Percentiles rank a stretch among this genome's conserved stretches.
Conservation (phyloP, 345 rosid genomes). For the Leavenworthia alabamica region DNA sequence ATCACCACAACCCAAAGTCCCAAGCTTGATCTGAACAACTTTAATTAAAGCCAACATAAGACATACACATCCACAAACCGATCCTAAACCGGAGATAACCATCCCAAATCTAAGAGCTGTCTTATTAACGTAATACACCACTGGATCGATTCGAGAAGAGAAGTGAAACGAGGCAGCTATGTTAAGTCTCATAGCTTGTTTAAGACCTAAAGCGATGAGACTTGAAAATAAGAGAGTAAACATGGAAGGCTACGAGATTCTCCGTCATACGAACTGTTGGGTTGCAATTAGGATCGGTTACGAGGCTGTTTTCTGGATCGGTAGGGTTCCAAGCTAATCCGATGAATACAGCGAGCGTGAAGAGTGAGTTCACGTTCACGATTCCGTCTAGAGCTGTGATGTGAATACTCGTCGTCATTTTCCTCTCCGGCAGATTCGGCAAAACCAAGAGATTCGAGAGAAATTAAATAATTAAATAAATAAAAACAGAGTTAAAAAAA, state of each 20-base stretch:
- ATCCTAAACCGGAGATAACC: slow-evolving; percentile 67
- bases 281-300: slow-evolving; percentile 37
- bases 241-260: slow-evolving; percentile 70
- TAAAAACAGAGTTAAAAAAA: neutral
- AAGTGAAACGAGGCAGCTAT: slow-evolving; percentile 22
- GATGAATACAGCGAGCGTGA: slow-evolving; percentile 84
- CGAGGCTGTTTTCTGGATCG: slow-evolving; percentile 41
- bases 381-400: slow-evolving; percentile 82
- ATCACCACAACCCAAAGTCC: slow-evolving; percentile 57
- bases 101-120: slow-evolving; percentile 62
- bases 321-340: slow-evolving; percentile 73
- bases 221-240: slow-evolving; percentile 85
- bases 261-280: slow-evolving; percentile 41
- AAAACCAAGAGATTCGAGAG: slow-evolving; percentile 3
- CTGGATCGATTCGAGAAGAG: slow-evolving; percentile 19
- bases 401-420: slow-evolving; percentile 72
- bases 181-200: slow-evolving; percentile 67
- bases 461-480: neutral
- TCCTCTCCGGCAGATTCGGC: slow-evolving; percentile 8
- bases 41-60: slow-evolving; percentile 74
- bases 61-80: slow-evolving; percentile 56
- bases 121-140: slow-evolving; percentile 38
- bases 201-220: slow-evolving; percentile 67
- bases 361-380: slow-evolving; percentile 82
- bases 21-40: slow-evolving; percentile 76